These are phyloP conservation scores for Stachybotrys chartarum DNA, from an alignment of 2,329 filamentous ascomycete species.

Conservation along the genomic window DNA sequence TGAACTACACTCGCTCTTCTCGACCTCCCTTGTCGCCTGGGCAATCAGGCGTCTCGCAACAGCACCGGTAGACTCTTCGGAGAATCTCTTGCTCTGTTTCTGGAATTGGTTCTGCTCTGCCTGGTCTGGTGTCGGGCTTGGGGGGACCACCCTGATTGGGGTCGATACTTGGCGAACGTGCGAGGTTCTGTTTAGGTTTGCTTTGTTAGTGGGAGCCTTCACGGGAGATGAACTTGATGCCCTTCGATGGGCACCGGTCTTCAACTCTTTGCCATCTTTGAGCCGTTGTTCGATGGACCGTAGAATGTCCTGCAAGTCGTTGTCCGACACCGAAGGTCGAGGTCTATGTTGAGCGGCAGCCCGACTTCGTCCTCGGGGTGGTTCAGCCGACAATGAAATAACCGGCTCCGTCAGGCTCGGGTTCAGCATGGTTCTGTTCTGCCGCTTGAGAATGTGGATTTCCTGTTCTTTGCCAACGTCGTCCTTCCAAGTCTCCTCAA, in stretches of 20 bases:
- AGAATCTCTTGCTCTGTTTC: background rate
- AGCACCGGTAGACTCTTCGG: background rate
- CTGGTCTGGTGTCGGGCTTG: background rate
- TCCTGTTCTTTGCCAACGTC: conserved; percentile 4
- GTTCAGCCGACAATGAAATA: conserved; percentile 6
- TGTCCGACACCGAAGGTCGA: conserved; percentile 28
- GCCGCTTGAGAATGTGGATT: conserved; percentile 10
- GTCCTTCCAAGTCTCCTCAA: conserved; percentile 1
- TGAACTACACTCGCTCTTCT: background rate
- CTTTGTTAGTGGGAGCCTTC: conserved; percentile 22
- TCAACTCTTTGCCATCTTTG: conserved; percentile 24
- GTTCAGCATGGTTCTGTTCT: conserved; percentile 7
- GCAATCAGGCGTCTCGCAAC: background rate
- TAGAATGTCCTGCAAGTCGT: conserved; percentile 43
- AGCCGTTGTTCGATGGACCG: conserved; percentile 45
- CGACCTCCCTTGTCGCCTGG: background rate
- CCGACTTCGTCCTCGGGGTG: background rate
- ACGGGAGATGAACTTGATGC: conserved; percentile 8
- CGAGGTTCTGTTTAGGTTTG: conserved; percentile 6
- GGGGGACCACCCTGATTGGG: background rate
- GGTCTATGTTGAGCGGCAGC: background rate
- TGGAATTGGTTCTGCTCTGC: background rate
- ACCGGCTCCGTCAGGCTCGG: conserved; percentile 13
- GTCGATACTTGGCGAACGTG: conserved; percentile 11
- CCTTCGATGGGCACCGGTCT: conserved; percentile 15